Conservation (phyloP, 306 rosid species). For the Inga leiocalycina region DNA sequence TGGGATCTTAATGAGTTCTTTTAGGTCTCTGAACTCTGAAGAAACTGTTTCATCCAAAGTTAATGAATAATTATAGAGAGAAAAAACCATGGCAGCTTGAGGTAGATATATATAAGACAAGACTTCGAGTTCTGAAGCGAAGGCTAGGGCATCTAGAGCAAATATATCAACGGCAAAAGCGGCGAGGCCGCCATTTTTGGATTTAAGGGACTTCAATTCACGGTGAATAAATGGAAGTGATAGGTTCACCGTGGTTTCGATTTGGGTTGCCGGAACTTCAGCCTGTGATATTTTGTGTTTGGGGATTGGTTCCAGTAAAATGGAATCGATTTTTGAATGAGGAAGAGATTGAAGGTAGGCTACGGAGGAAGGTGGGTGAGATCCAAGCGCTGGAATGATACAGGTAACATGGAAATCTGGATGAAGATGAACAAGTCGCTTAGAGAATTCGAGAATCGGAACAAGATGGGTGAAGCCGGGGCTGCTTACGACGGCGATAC, state of each 20-base stretch:
- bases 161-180: conserved; percentile 36
- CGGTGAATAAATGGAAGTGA: conserved; percentile 37
- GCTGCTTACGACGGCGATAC: conserved; percentile 28
- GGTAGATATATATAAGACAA: conserved; percentile 39
- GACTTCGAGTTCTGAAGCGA: conserved; percentile 40
- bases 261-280: not conserved
- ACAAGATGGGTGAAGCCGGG: conserved; percentile 22
- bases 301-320: conserved; percentile 43
- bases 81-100: not conserved
- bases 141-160: conserved; percentile 25
- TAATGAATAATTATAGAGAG: not conserved
- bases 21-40: not conserved
- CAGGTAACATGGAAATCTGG: conserved; percentile 44
- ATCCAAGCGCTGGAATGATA: conserved; percentile 45
- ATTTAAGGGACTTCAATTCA: conserved; percentile 26
- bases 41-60: conserved; percentile 1
- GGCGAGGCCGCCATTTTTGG: not conserved
- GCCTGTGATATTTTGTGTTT: conserved; percentile 30
- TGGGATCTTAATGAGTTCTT: not conserved
- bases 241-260: not conserved
- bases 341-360: conserved; percentile 46
- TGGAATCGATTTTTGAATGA: conserved; percentile 32
- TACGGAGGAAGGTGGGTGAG: conserved; percentile 33
- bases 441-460: conserved; percentile 39
- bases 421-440: conserved; percentile 29